Evolutionary conservation across 2,329 filamentous ascomycete genomes (phyloP).

Genomic region (Fusarium sp.): DNA sequence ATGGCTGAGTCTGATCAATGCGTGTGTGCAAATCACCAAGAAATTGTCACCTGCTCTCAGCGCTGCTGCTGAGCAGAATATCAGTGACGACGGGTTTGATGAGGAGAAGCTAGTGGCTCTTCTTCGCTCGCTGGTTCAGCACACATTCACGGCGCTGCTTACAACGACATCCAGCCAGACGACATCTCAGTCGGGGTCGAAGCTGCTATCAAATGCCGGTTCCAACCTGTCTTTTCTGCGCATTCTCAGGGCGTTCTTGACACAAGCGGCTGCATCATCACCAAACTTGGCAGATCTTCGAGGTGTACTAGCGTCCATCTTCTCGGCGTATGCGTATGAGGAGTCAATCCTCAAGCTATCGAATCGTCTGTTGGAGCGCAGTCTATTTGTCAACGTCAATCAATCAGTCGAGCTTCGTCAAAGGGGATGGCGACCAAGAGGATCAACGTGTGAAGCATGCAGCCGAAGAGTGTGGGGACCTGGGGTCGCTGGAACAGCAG

Average conservation of each 20-base stretch:
- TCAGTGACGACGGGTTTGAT: slow-evolving; percentile 54
- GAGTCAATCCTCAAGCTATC: slow-evolving; percentile 87
- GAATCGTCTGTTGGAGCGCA: slow-evolving; percentile 86
- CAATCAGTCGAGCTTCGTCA: slow-evolving; percentile 79
- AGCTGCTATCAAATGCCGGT: slow-evolving; percentile 51
- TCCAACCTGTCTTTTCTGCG: slow-evolving; percentile 83
- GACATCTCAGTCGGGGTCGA: slow-evolving; percentile 46
- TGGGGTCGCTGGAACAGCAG: slow-evolving; percentile 73
- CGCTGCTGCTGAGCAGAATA: slow-evolving; percentile 42
- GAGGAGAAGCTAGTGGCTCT: slow-evolving; percentile 70
- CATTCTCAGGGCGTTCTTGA: slow-evolving; percentile 88
- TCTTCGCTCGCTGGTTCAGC: slow-evolving; percentile 84
- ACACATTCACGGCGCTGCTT: slow-evolving; percentile 88
- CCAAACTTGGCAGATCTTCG: slow-evolving; percentile 89
- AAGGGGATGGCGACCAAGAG: slow-evolving; percentile 87
- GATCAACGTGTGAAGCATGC: slow-evolving; percentile 89
- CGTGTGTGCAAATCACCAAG: slow-evolving; percentile 70
- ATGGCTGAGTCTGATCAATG: slow-evolving; percentile 70
- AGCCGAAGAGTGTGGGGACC: slow-evolving; percentile 87
- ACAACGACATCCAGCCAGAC: slow-evolving; percentile 72
- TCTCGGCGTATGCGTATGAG: slow-evolving; percentile 95
- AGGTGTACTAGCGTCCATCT: slow-evolving; percentile 86
- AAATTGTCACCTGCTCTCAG: slow-evolving; percentile 67
- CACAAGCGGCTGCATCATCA: slow-evolving; percentile 80
- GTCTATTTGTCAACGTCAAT: slow-evolving; percentile 85